phyloP scores from a whole-genome alignment of 495 filamentous ascomycete species.

The Aspergillus cristatus region DNA sequence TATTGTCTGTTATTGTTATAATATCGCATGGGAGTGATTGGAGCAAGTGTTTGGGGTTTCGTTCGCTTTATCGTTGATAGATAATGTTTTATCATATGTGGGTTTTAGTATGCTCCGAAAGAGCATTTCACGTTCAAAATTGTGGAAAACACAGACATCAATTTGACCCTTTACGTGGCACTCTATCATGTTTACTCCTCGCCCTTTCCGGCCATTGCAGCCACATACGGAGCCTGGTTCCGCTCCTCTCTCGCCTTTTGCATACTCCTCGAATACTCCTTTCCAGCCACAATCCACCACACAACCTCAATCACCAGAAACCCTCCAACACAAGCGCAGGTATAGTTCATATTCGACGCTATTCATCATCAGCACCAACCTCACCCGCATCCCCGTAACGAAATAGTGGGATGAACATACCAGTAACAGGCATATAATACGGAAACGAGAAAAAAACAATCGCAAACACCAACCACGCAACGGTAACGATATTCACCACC shows the following conservation, averaged over 20 bases:
- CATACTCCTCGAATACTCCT: conserved; percentile 21
- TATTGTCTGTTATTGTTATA: not conserved
- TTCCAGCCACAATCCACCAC: conserved; percentile 32
- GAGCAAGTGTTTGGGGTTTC: not conserved
- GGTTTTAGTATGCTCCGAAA: too few species aligned
- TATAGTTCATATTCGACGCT: conserved; percentile 61
- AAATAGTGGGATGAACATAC: conserved; percentile 8
- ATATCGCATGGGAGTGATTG: conserved; percentile 4
- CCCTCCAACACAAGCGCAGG: conserved; percentile 53
- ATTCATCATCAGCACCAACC: not conserved
- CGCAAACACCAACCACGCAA: conserved; percentile 28
- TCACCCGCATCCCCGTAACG: too few species aligned
- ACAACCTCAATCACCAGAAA: conserved; percentile 34
- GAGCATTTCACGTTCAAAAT: too few species aligned
- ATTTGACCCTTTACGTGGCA: too few species aligned
- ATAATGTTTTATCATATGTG: too few species aligned
- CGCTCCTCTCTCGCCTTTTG: conserved; percentile 18
- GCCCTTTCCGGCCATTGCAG: too few species aligned
- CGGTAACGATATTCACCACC: conserved; percentile 26
- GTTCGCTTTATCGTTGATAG: not conserved
- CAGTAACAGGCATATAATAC: conserved; percentile 41
- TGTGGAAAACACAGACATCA: too few species aligned
- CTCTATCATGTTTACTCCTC: too few species aligned
- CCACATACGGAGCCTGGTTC: too few species aligned
- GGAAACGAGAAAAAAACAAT: conserved; percentile 70